These are phyloP conservation scores for Claviceps sorghi DNA, from an alignment of 2,329 filamentous ascomycete genomes.

Conservation along the genomic window DNA sequence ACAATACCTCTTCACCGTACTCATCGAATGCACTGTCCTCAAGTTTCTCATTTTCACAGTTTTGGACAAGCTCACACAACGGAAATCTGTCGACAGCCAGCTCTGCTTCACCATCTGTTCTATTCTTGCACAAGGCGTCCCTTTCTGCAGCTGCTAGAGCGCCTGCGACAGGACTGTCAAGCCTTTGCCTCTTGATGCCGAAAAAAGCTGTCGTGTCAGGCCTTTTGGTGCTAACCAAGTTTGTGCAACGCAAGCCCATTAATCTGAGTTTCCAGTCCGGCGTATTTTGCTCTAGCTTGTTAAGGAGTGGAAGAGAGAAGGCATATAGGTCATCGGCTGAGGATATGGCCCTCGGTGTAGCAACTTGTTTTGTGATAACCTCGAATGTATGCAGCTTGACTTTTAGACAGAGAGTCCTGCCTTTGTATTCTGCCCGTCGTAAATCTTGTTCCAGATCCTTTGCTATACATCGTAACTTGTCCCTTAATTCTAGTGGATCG, in stretches of 20 bases:
- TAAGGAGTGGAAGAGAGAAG: conserved; percentile 66
- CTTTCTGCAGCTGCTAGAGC: conserved; percentile 14
- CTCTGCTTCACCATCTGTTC: conserved; percentile 35
- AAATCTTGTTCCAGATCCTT: conserved; percentile 81
- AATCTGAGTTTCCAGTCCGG: conserved; percentile 66
- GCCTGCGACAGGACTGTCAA: conserved; percentile 7
- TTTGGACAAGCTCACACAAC: background rate
- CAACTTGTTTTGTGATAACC: conserved; percentile 69
- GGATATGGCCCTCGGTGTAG: conserved; percentile 56
- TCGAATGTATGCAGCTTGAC: conserved; percentile 92
- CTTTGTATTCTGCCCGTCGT: conserved; percentile 65
- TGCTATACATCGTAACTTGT: conserved; percentile 67
- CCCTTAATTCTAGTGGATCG: conserved; percentile 50
- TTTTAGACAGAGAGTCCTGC: conserved; percentile 81
- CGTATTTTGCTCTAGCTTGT: conserved; percentile 71
- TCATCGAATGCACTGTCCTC: conserved; percentile 6
- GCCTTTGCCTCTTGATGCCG: conserved; percentile 35
- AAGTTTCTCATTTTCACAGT: background rate
- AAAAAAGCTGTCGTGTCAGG: conserved; percentile 67
- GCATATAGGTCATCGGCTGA: conserved; percentile 72
- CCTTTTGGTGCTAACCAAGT: conserved; percentile 76
- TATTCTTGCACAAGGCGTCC: conserved; percentile 17
- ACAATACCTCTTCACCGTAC: conserved; percentile 38
- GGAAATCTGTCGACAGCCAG: conserved; percentile 43
- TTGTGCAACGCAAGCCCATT: conserved; percentile 79